Evolutionary conservation across 2,329 filamentous ascomycete species (phyloP).

Genomic region (Exophiala aquamarina): DNA sequence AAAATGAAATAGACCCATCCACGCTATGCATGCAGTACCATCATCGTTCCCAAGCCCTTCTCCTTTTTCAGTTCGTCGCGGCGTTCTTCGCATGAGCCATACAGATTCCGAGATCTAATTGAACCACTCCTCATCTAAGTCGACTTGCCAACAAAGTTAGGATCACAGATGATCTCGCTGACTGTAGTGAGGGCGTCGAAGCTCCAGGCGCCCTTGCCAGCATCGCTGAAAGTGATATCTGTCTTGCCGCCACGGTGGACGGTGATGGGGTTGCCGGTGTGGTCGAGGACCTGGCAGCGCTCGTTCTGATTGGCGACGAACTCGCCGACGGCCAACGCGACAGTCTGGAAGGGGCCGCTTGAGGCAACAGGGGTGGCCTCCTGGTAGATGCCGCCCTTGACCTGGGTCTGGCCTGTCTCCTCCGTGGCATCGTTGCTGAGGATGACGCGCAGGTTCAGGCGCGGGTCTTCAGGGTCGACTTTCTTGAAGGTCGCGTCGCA

Average conservation of each 20-base stretch:
- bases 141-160: constrained; percentile 18
- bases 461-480: constrained; percentile 11
- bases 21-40: too few relatives aligned
- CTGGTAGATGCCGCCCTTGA: constrained; percentile 29
- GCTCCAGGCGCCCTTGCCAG: constrained; percentile 22
- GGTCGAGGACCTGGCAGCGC: constrained; percentile 24
- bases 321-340: constrained; percentile 19
- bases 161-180: constrained; percentile 33
- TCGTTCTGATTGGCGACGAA: constrained; percentile 15
- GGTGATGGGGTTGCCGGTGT: constrained; percentile 17
- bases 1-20: too few relatives aligned
- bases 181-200: constrained; percentile 36
- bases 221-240: constrained; percentile 25
- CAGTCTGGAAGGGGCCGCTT: constrained; percentile 20
- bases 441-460: constrained; percentile 15
- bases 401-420: constrained; percentile 15
- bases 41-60: too few relatives aligned
- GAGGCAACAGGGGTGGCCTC: constrained; percentile 5
- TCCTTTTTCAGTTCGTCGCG: too few relatives aligned
- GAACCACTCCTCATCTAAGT: too few relatives aligned
- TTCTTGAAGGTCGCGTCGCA: constrained; percentile 22
- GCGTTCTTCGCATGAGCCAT: too few relatives aligned
- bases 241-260: constrained; percentile 17
- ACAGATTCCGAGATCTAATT: too few relatives aligned
- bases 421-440: constrained; percentile 15